phyloP scores from a whole-genome alignment of 345 rosid genomes.

The Psidium guajava region DNA sequence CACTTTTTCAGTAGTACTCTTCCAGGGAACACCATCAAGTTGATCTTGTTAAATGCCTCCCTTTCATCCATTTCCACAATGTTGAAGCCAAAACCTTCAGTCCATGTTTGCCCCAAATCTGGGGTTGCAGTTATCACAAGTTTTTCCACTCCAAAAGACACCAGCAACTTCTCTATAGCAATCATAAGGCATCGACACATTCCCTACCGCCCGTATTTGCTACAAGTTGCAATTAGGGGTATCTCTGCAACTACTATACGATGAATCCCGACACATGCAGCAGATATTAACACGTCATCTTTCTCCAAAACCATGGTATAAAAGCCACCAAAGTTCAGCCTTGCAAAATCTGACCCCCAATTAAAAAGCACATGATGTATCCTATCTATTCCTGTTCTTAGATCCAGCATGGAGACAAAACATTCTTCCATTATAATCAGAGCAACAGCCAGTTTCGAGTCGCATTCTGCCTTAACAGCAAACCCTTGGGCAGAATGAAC shows the following conservation, averaged over 20 bases:
- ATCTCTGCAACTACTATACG: slow-evolving; percentile 82
- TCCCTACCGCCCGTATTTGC: slow-evolving; percentile 77
- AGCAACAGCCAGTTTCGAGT: slow-evolving; percentile 82
- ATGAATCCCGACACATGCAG: slow-evolving; percentile 94
- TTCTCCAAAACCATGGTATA: slow-evolving; percentile 84
- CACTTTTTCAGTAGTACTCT: slow-evolving; percentile 56
- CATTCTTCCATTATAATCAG: slow-evolving; percentile 92
- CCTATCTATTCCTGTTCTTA: slow-evolving; percentile 91
- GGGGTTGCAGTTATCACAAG: slow-evolving; percentile 90
- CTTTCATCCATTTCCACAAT: slow-evolving; percentile 49
- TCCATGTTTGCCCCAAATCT: slow-evolving; percentile 75
- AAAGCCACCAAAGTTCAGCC: slow-evolving; percentile 74
- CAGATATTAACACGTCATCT: slow-evolving; percentile 70
- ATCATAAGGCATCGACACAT: slow-evolving; percentile 74
- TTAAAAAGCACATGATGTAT: slow-evolving; percentile 80
- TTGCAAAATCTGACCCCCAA: slow-evolving; percentile 84
- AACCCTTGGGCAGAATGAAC: slow-evolving; percentile 60
- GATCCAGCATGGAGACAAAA: slow-evolving; percentile 89
- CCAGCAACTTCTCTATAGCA: slow-evolving; percentile 81
- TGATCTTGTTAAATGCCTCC: slow-evolving; percentile 40
- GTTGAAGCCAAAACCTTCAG: slow-evolving; percentile 65
- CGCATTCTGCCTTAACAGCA: slow-evolving; percentile 86
- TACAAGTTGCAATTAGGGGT: slow-evolving; percentile 96
- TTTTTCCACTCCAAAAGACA: slow-evolving; percentile 68
- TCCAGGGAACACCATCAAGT: slow-evolving; percentile 88